Base-by-base conservation (phyloP, 2,329 filamentous ascomycete species). In the Alternaria tenuissima region DNA sequence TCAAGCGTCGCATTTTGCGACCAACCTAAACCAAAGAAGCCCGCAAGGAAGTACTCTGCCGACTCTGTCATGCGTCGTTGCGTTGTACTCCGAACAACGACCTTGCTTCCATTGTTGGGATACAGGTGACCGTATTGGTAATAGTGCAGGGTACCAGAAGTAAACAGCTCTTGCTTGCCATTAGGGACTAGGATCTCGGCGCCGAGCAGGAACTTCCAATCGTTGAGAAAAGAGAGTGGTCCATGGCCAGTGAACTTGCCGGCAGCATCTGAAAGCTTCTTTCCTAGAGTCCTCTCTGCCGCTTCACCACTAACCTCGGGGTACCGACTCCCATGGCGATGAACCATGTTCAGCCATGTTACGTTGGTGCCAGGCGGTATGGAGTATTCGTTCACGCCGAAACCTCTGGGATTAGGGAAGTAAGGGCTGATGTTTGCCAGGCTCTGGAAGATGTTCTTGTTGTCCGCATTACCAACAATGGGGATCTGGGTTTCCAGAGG, bases 11-110 rank as follows among this genome's bases (percentile, higher is more conserved):
- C 90, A 71, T 92, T 91, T 30, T 88, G 84, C 1, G 87, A 84
- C 90, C 90, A 93, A 47, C 89, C 86, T 0, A 92, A 83, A 0
- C 91, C 91, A 71, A 93, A 93, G 80, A 93, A 93, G 0, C 91
- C 91, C 6, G 90, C 89, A 72, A 93, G 80, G 78, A 92, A 93
- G 76, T 93, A 90, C 76, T 93, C 90, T 3, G 90, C 90, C 39
- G 86, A 89, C 74, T 93, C 89, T 22, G 90, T 81, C 91, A 93
- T 93, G 24, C 91, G 87, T 72, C 91, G 88, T 74, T 93, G 89
- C 1, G 90, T 91, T 1, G 90, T 92, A 1, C 90, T 92, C 28
- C 91, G 84, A 16, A 88, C 89, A 58, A 93, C 86, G 61, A 93
- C 88, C 79, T 91, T 93, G 77, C 84, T 89, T 57, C 86, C 85